A percentile compares a stretch with the other conserved stretches of the same genome.
These are phyloP conservation scores for Dimocarpus longan DNA, from an alignment of 345 rosid species.

Conservation along the genomic window DNA sequence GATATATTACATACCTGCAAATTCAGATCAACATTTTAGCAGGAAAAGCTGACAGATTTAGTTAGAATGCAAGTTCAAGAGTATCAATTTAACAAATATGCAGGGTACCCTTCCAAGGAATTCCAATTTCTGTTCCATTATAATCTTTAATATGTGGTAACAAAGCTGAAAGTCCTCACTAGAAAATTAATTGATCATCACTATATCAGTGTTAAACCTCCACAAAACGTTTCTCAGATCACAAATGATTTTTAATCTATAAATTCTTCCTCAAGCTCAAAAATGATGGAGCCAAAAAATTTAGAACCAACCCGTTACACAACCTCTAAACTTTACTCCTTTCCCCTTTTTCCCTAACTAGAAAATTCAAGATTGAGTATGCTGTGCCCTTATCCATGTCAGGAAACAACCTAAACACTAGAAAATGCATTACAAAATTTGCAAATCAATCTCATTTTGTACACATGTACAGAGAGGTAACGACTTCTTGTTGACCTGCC, in stretches of 20 bases:
- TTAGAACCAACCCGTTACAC: conserved; percentile 22
- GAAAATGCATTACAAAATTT: conserved; percentile 35
- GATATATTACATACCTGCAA: conserved; percentile 24
- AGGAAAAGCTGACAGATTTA: conserved; percentile 6
- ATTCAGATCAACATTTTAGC: background rate
- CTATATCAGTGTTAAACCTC: conserved; percentile 33
- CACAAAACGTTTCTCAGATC: conserved; percentile 43
- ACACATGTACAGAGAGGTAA: conserved; percentile 47
- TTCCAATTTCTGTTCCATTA: conserved; percentile 25
- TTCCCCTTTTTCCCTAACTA: conserved; percentile 26
- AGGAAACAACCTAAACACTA: conserved; percentile 19
- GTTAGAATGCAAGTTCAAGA: conserved; percentile 19
- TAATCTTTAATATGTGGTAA: conserved; percentile 20
- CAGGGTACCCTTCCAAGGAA: conserved; percentile 25
- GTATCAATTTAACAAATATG: conserved; percentile 13
- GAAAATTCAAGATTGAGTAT: conserved; percentile 22
- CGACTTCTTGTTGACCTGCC: conserved; percentile 18
- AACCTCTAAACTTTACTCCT: conserved; percentile 19
- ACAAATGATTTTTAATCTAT: conserved; percentile 29
- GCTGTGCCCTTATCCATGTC: conserved; percentile 26
- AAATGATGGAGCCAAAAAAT: conserved; percentile 25
- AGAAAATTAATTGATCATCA: conserved; percentile 26
- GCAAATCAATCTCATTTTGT: conserved; percentile 46
- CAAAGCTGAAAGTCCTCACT: conserved; percentile 14
- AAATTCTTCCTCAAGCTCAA: conserved; percentile 31